phyloP scores from a whole-genome alignment of 306 rosid species.

The Vachellia pachyceras region DNA sequence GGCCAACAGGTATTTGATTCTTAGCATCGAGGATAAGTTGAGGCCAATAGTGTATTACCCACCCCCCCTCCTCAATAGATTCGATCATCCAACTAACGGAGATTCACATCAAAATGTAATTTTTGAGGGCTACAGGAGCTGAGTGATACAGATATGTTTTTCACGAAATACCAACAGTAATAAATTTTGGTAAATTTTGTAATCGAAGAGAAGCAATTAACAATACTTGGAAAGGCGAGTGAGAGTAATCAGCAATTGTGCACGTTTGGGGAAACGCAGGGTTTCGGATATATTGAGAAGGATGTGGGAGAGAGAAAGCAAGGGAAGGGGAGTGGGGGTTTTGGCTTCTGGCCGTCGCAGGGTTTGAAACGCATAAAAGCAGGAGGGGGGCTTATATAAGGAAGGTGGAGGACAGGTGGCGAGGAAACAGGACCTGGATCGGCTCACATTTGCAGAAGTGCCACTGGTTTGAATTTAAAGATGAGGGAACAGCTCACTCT shows the following conservation, averaged over 20 bases:
- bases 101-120: not conserved
- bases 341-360: constrained; percentile 27
- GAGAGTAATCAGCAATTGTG: not conserved
- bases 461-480: constrained; percentile 66
- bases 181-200: not conserved
- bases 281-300: constrained; percentile 21
- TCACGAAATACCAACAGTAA: not conserved
- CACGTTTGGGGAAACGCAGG: constrained; percentile 38
- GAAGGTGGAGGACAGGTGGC: not conserved
- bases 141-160: not conserved
- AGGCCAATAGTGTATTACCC: not conserved
- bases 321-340: constrained; percentile 19
- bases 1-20: constrained; percentile 35
- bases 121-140: not conserved
- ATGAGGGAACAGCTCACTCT: constrained; percentile 48
- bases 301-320: not conserved
- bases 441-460: constrained; percentile 44
- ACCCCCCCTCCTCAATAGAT: constrained; percentile 24
- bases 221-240: not conserved
- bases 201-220: not conserved
- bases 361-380: not conserved
- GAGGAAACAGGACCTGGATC: constrained; percentile 52
- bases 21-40: constrained; percentile 11
- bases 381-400: constrained; percentile 32
- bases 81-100: not conserved